A percentile compares a stretch with the other conserved stretches of the same genome.
Conservation (phyloP, 2,329 filamentous ascomycete species). For the Nannizzia gypsea region DNA sequence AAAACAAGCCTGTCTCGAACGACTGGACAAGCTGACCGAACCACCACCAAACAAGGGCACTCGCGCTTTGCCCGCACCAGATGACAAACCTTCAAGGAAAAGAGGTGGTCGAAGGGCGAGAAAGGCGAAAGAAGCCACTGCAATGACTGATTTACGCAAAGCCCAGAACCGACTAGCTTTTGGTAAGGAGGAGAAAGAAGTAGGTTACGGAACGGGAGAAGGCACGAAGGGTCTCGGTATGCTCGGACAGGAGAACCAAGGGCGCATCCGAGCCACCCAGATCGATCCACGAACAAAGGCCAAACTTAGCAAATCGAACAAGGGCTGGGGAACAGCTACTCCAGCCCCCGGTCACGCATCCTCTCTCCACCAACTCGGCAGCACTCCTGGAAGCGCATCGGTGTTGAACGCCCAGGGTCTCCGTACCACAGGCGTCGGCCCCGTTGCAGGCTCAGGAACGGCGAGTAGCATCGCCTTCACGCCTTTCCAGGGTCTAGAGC, state of each 20-base stretch:
- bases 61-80: conserved; percentile 77
- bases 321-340: conserved; percentile 72
- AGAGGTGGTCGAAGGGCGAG: conserved; percentile 79
- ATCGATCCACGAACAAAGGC: conserved; percentile 88
- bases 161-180: conserved; percentile 94
- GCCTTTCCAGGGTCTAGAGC: conserved; percentile 83
- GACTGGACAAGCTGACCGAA: conserved; percentile 85
- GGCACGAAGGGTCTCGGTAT: conserved; percentile 82
- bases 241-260: conserved; percentile 81
- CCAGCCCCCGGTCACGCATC: conserved; percentile 54
- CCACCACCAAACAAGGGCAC: conserved; percentile 80
- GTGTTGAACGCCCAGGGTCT: conserved; percentile 53
- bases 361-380: conserved; percentile 67
- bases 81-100: conserved; percentile 89
- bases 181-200: conserved; percentile 87
- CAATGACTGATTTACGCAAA: conserved; percentile 93
- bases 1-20: conserved; percentile 68
- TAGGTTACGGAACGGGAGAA: conserved; percentile 79
- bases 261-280: conserved; percentile 76
- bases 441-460: conserved; percentile 55
- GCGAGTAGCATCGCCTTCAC: conserved; percentile 86
- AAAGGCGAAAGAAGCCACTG: conserved; percentile 91
- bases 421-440: conserved; percentile 69
- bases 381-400: conserved; percentile 49
- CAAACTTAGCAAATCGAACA: conserved; percentile 88